Conservation (phyloP, 495 filamentous ascomycete genomes). For the Aspergillus leporis region DNA sequence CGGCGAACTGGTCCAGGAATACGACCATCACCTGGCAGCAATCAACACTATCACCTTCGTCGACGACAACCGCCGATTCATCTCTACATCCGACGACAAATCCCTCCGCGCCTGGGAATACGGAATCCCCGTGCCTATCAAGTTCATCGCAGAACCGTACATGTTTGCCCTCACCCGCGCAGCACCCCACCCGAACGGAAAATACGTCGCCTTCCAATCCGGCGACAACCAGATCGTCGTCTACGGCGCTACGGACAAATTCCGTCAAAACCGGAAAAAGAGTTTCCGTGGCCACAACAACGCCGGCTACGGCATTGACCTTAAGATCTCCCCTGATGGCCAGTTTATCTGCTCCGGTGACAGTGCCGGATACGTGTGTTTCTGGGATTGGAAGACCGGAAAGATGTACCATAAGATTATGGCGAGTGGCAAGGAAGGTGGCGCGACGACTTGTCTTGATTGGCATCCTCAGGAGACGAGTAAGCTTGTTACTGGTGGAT, state of each 20-base stretch:
- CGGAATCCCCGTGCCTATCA: constrained; percentile 89
- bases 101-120: constrained; percentile 96
- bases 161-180: constrained; percentile 92
- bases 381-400: constrained; percentile 99
- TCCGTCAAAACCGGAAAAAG: constrained; percentile 97
- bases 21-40: constrained; percentile 95
- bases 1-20: constrained; percentile 88
- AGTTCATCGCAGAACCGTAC: constrained; percentile 90
- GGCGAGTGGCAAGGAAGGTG: constrained; percentile 61
- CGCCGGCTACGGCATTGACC: constrained; percentile 88
- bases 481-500: constrained; percentile 86
- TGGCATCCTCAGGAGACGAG: constrained; percentile 97
- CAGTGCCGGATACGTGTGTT: constrained; percentile 82
- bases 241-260: constrained; percentile 89
- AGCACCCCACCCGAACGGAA: constrained; percentile 79
- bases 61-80: constrained; percentile 91
- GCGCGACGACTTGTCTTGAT: constrained; percentile 75
- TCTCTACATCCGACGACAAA: constrained; percentile 97
- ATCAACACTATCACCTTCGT: constrained; percentile 98
- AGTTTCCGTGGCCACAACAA: constrained; percentile 93
- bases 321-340: constrained; percentile 86
- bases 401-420: constrained; percentile 97
- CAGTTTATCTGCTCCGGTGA: constrained; percentile 85
- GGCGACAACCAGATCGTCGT: constrained; percentile 96
- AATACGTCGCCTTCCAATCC: constrained; percentile 89